Evolutionary conservation across 495 filamentous ascomycete genomes (phyloP).

Genomic region (Tuber calosporum): DNA sequence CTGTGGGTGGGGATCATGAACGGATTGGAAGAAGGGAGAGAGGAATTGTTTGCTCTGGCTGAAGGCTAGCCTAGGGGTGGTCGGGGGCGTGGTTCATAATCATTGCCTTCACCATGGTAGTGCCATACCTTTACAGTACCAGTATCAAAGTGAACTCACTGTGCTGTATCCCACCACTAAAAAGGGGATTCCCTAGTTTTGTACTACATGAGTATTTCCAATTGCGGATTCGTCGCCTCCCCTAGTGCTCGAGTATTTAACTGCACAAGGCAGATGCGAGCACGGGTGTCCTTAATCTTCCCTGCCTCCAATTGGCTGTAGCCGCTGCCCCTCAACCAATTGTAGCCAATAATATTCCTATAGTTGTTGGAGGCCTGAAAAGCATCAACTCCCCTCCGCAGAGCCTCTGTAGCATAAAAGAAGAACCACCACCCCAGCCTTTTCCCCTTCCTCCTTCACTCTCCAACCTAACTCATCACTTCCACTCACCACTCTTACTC

Average conservation of each 20-base stretch:
- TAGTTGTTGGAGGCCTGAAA: not conserved
- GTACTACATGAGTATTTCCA: not conserved
- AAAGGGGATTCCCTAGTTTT: not conserved
- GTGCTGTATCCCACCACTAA: not conserved
- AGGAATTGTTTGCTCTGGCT: not conserved
- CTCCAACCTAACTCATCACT: not conserved
- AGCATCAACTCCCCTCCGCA: not conserved
- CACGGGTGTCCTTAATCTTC: not conserved
- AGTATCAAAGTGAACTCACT: not conserved
- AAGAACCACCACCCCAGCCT: conserved; percentile 3
- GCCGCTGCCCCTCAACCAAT: not conserved
- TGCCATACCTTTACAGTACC: not conserved
- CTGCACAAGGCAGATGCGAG: conserved; percentile 4
- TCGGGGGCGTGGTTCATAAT: not conserved
- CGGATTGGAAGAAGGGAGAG: not conserved
- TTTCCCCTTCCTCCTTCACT: not conserved
- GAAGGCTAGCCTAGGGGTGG: not conserved
- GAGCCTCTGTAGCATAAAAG: conserved; percentile 1
- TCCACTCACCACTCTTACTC: not conserved
- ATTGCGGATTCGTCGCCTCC: not conserved
- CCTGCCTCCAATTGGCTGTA: not conserved
- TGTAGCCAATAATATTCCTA: not conserved
- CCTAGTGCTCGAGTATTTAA: not conserved
- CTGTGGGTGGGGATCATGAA: not conserved
- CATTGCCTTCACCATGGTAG: not conserved